Conservation (phyloP, 371 early-diverging fungal genomes). For the Rhizopus delemar region DNA sequence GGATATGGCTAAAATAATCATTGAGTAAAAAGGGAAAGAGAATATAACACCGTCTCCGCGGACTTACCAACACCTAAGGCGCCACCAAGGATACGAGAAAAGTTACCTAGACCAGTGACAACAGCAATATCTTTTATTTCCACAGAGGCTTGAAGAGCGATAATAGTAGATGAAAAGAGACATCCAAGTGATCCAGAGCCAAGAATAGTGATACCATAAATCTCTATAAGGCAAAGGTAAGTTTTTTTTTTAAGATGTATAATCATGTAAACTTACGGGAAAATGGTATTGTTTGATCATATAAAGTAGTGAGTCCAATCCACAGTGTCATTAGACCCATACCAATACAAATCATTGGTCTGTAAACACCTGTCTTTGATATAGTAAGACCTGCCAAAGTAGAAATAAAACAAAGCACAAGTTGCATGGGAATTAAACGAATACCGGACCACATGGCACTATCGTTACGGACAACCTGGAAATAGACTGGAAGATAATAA, state of each 20-base stretch:
- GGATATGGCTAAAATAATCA: conserved; percentile 28
- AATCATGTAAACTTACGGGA: conserved; percentile 4
- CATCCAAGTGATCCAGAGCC: conserved; percentile 27
- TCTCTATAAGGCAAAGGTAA: not conserved
- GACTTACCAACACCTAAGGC: conserved; percentile 41
- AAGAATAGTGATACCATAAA: conserved; percentile 26
- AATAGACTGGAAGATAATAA: conserved; percentile 73
- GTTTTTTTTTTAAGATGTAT: too few relatives aligned
- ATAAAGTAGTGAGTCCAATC: conserved; percentile 20
- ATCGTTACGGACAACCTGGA: conserved; percentile 66
- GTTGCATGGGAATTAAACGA: conserved; percentile 41
- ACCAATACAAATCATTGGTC: conserved; percentile 37
- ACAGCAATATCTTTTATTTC: conserved; percentile 48
- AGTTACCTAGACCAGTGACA: conserved; percentile 49
- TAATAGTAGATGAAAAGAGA: conserved; percentile 45
- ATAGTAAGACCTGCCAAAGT: conserved; percentile 35
- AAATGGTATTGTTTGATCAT: conserved; percentile 15
- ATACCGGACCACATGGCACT: conserved; percentile 59
- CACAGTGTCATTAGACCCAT: conserved; percentile 20
- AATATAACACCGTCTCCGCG: too few relatives aligned
- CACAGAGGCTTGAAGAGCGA: conserved; percentile 48
- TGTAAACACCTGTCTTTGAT: conserved; percentile 40
- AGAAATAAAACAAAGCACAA: conserved; percentile 26
- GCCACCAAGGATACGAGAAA: conserved; percentile 49
- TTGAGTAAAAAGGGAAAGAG: too few relatives aligned